Evolutionary conservation across 306 rosid genomes (phyloP), one percentile per base, ranked within the genome.

Genomic region (Arachis stenosperma): DNA sequence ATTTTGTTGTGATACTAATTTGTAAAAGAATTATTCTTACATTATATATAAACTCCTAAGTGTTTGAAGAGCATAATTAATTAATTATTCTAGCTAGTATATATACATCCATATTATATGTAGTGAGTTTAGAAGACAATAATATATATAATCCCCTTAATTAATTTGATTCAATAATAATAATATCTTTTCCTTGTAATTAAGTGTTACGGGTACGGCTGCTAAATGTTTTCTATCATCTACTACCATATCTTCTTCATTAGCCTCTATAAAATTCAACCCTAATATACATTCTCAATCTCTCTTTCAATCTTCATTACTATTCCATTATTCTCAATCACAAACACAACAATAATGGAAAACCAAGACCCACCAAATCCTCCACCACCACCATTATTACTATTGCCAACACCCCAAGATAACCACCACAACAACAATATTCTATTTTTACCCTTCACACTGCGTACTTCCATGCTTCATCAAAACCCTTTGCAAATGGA

Each of bases 171-270:
- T 13, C 11, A 30, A 30, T 3, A 30, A n/a, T n/a, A n/a, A 30
- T 30, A 3, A 30, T 1, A 30, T 30, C 1, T 30, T 30, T 3
- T 30, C 36, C 36, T 30, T 30, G 36, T 30, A 1, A 30, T 30
- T 1, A 52, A 4, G 39, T 76, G 33, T 55, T n/a, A n/a, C n/a
- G n/a, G n/a, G n/a, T 37, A 54, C 72, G 81, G 82, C 79, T 64
- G 82, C 72, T 88, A 87, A 85, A 85, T 90, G 67, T 84, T 84
- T 86, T 84, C 88, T 82, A 89, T 89, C 83, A 69, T 80, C 86
- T 81, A n/a, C n/a, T n/a, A 67, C 78, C 36, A 30, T 1, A 30
- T 30, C 79, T n/a, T n/a, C n/a, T 75, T 74, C 44, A 6, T 27
- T 65, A 51, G 10, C 61, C 73, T 71, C 57, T 81, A 83, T 86